Conservation (phyloP, 2,329 filamentous ascomycete species). For the Iodosphaeria phyllophila region DNA sequence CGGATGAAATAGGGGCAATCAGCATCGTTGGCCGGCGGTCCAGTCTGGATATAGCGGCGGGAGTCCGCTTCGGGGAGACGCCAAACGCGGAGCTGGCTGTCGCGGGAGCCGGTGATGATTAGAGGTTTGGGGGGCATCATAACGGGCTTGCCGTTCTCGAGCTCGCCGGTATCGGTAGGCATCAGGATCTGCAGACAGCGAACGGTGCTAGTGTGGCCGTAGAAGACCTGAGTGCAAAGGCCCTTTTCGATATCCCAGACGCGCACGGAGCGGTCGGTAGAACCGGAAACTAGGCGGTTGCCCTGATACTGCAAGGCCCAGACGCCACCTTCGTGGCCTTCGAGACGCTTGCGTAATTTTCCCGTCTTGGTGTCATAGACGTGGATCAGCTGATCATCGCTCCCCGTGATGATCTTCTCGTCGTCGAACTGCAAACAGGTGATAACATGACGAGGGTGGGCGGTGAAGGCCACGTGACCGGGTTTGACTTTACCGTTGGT, state of each 20-base stretch:
- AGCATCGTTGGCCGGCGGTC: constrained; percentile 50
- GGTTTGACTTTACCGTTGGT: constrained; percentile 73
- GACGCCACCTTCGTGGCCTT: constrained; percentile 90
- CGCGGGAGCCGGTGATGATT: constrained; percentile 92
- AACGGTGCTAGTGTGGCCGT: constrained; percentile 94
- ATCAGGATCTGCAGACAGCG: constrained; percentile 88
- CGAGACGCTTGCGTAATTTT: constrained; percentile 61
- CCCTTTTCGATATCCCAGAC: constrained; percentile 97
- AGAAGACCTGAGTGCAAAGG: constrained; percentile 84
- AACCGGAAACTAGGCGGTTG: constrained; percentile 87
- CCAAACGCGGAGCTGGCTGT: constrained; percentile 90
- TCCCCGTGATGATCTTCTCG: constrained; percentile 94
- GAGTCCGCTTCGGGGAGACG: constrained; percentile 70
- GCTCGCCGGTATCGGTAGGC: constrained; percentile 59
- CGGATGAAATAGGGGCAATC: constrained; percentile 94
- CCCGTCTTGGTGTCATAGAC: constrained; percentile 97
- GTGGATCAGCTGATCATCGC: constrained; percentile 93
- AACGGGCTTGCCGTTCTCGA: constrained; percentile 51
- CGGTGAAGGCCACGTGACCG: constrained; percentile 85
- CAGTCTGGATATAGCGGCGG: constrained; percentile 59
- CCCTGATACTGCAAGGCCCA: constrained; percentile 96
- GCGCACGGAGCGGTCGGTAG: constrained; percentile 92
- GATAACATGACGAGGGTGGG: constrained; percentile 88
- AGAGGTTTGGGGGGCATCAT: constrained; percentile 90
- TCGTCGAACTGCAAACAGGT: constrained; percentile 96